Evolutionary conservation across 2,329 filamentous ascomycete genomes (phyloP).

Genomic region (Ophiostoma angusticollis): DNA sequence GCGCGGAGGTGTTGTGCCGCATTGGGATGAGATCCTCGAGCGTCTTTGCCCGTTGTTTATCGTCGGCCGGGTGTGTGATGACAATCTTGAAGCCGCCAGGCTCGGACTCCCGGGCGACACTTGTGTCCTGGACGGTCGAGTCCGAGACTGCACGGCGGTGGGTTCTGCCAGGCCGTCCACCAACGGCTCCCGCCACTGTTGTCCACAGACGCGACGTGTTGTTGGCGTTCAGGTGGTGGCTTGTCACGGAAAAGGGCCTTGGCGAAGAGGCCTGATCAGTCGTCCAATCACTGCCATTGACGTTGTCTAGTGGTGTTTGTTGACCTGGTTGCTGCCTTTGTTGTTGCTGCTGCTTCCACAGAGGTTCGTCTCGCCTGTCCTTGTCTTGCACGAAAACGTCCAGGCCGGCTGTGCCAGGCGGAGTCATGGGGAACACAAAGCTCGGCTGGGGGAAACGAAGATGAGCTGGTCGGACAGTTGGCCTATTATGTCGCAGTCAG

Average conservation of each 20-base stretch:
- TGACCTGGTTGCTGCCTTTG: slow-evolving; percentile 13
- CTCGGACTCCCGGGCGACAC: slow-evolving; percentile 38
- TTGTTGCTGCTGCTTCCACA: slow-evolving; percentile 8
- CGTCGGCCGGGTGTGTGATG: slow-evolving; percentile 57
- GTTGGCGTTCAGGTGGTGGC: slow-evolving; percentile 1
- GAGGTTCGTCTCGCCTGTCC: slow-evolving; percentile 17
- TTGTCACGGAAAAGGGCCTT: slow-evolving; percentile 13
- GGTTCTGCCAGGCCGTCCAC: slow-evolving; percentile 12
- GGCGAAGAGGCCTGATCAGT: slow-evolving; percentile 27
- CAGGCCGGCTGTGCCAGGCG: slow-evolving; percentile 45
- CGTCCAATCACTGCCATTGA: slow-evolving; percentile 29
- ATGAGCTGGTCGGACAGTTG: slow-evolving; percentile 47
- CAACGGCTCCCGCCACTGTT: slow-evolving; percentile 1
- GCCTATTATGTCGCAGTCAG: slow-evolving; percentile 28
- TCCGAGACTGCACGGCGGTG: slow-evolving; percentile 61
- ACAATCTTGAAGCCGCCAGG: slow-evolving; percentile 65
- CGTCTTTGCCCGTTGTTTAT: slow-evolving; percentile 44
- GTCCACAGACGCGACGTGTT: slow-evolving; percentile 3
- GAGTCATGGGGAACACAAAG: slow-evolving; percentile 48
- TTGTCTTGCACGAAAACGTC: slow-evolving; percentile 28
- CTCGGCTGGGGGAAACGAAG: slow-evolving; percentile 48
- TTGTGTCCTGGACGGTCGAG: slow-evolving; percentile 59
- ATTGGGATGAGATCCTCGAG: slow-evolving; percentile 40
- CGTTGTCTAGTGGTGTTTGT: not conserved
- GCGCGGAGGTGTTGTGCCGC: slow-evolving; percentile 35